Evolutionary conservation across 805 yeast genomes (phyloP).

Genomic region (Yarrowia keelungensis): DNA sequence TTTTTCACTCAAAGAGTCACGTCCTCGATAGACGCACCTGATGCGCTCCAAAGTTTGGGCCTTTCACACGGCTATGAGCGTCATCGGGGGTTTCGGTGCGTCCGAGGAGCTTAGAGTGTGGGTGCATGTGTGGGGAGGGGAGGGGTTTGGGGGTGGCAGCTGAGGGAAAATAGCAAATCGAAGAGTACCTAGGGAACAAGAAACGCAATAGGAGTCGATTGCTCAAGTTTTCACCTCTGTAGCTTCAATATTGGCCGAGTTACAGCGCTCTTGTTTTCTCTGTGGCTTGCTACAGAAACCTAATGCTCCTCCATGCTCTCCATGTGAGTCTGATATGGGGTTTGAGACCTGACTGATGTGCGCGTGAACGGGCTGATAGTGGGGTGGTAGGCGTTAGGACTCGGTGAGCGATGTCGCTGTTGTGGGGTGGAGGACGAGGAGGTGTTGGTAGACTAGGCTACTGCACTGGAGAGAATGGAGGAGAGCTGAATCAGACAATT

Average conservation of each 20-base stretch:
- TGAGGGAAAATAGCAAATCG: too few relatives aligned
- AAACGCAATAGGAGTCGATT: neutral
- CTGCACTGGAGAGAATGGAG: too few relatives aligned
- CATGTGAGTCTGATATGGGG: neutral
- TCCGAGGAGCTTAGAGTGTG: constrained; percentile 35
- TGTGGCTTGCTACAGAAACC: constrained; percentile 1
- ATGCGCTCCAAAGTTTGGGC: neutral
- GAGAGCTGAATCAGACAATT: too few relatives aligned
- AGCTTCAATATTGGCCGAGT: neutral
- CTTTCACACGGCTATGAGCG: constrained; percentile 22
- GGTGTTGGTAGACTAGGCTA: too few relatives aligned
- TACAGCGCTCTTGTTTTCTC: neutral
- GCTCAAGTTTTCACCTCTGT: neutral
- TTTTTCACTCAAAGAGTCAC: constrained; percentile 21
- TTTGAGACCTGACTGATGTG: neutral
- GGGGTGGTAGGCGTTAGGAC: neutral
- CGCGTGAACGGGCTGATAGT: neutral
- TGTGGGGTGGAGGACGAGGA: too few relatives aligned
- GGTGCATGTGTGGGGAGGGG: constrained; percentile 1
- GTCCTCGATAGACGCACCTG: neutral
- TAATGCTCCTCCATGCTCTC: neutral
- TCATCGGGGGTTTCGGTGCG: constrained; percentile 32
- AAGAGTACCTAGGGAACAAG: neutral
- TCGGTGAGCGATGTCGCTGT: too few relatives aligned
- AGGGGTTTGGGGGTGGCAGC: neutral